Conservation (phyloP, 345 rosid species). For the Xanthoceras sorbifolium region DNA sequence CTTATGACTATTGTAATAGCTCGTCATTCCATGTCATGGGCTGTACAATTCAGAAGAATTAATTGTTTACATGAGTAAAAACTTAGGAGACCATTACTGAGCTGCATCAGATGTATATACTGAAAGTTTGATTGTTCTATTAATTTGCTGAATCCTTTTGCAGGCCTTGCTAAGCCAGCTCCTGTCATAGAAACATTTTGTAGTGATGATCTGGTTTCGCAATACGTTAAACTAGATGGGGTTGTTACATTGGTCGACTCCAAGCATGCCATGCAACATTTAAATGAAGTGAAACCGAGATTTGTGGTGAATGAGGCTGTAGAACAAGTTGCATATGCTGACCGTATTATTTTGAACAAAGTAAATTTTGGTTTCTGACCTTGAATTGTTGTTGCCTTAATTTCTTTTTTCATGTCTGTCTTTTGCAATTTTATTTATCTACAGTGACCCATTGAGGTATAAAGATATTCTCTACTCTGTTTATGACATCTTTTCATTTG, state of each 20-base stretch:
- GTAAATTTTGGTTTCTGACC: constrained; percentile 27
- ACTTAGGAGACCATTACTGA: not conserved
- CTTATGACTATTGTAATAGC: not conserved
- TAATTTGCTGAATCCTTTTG: constrained; percentile 21
- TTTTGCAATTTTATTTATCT: not conserved
- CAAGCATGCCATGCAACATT: constrained; percentile 70
- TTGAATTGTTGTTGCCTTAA: not conserved
- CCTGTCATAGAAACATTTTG: constrained; percentile 79
- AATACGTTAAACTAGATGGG: constrained; percentile 62
- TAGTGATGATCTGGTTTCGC: constrained; percentile 64
- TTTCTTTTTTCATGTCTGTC: not conserved
- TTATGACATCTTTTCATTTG: constrained; percentile 4
- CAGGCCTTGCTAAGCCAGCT: constrained; percentile 81
- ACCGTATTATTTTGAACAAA: constrained; percentile 75
- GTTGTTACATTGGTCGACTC: constrained; percentile 81
- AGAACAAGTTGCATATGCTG: constrained; percentile 82
- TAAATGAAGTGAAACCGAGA: constrained; percentile 71
- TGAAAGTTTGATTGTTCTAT: not conserved
- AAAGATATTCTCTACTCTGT: not conserved
- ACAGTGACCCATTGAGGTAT: not conserved
- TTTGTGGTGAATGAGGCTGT: constrained; percentile 81
- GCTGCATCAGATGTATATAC: constrained; percentile 2
- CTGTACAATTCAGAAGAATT: too few relatives aligned
- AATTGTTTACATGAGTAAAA: not conserved
- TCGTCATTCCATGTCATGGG: not conserved